phyloP scores from a whole-genome alignment of 202 grass and related monocot species.

The Dendrocalamus latiflorus region DNA sequence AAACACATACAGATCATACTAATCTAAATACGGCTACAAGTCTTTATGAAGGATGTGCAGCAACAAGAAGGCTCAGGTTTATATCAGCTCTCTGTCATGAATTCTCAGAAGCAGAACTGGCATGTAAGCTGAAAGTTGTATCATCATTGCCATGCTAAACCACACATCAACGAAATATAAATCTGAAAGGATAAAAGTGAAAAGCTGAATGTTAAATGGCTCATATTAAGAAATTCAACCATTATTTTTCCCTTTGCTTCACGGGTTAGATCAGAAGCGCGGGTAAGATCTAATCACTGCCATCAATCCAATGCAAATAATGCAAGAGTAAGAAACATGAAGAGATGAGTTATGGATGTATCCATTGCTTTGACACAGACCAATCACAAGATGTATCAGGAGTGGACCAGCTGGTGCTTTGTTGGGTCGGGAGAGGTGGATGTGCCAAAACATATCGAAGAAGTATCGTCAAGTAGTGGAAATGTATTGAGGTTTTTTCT shows the following conservation, averaged over 20 bases:
- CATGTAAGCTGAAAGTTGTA: slow-evolving; percentile 50
- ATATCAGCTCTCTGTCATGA: slow-evolving; percentile 70
- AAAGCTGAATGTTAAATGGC: background rate
- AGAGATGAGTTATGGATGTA: background rate
- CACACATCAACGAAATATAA: background rate
- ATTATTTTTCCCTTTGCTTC: slow-evolving; percentile 71
- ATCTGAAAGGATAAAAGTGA: background rate
- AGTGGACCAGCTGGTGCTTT: too few relatives aligned
- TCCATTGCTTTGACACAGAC: slow-evolving; percentile 79
- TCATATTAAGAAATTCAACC: slow-evolving; percentile 99
- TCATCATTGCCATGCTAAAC: slow-evolving; percentile 36
- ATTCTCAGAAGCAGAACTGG: slow-evolving; percentile 99
- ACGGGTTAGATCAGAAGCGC: too few relatives aligned
- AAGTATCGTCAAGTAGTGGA: too few relatives aligned
- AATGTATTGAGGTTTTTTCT: too few relatives aligned
- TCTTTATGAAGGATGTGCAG: background rate
- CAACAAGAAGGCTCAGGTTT: slow-evolving; percentile 44
- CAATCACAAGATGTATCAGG: slow-evolving; percentile 39
- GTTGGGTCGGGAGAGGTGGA: too few relatives aligned
- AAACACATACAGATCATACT: too few relatives aligned
- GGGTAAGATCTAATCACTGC: slow-evolving; percentile 64
- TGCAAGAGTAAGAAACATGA: background rate
- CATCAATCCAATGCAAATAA: background rate
- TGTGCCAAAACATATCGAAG: too few relatives aligned
- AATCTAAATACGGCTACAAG: too few relatives aligned